phyloP scores from a whole-genome alignment of 148 eudicot species.

The Vaccinium darrowii region DNA sequence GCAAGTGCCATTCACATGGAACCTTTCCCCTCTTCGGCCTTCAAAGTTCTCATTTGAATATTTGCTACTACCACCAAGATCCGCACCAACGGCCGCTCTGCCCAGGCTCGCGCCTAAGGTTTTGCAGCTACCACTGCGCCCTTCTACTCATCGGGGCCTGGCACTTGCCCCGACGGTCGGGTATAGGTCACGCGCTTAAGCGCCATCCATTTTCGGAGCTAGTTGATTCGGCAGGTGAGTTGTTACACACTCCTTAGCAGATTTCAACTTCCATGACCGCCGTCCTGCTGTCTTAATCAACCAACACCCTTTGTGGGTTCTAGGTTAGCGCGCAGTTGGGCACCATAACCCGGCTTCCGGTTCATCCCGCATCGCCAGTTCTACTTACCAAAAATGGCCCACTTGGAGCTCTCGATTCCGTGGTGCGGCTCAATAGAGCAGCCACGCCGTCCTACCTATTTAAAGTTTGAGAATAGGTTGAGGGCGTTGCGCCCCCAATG shows the following conservation, averaged over 20 bases:
- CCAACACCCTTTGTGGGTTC: too few relatives aligned
- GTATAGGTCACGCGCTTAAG: conserved; percentile 57
- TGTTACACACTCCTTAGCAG: conserved; percentile 19
- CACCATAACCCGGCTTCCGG: too few relatives aligned
- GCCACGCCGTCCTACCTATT: too few relatives aligned
- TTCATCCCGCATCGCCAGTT: too few relatives aligned
- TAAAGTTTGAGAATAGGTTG: too few relatives aligned
- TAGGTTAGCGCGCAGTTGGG: too few relatives aligned
- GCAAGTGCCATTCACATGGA: conserved; percentile 48
- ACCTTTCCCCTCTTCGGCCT: conserved; percentile 53
- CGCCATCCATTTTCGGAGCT: conserved; percentile 63
- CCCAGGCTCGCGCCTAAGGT: conserved; percentile 39
- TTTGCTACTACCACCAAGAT: conserved; percentile 63
- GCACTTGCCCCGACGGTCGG: conserved; percentile 38
- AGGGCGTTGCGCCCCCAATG: too few relatives aligned
- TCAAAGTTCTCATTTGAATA: conserved; percentile 57
- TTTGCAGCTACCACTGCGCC: conserved; percentile 30
- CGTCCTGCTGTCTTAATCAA: too few relatives aligned
- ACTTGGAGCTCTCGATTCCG: too few relatives aligned
- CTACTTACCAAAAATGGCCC: too few relatives aligned
- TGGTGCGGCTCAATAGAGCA: too few relatives aligned
- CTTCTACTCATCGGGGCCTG: conserved; percentile 38
- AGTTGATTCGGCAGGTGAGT: conserved; percentile 74
- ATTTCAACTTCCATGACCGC: too few relatives aligned
- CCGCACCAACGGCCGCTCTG: conserved; percentile 49